Conservation (phyloP, 129 eudicot genomes). For the Tagetes patula region DNA sequence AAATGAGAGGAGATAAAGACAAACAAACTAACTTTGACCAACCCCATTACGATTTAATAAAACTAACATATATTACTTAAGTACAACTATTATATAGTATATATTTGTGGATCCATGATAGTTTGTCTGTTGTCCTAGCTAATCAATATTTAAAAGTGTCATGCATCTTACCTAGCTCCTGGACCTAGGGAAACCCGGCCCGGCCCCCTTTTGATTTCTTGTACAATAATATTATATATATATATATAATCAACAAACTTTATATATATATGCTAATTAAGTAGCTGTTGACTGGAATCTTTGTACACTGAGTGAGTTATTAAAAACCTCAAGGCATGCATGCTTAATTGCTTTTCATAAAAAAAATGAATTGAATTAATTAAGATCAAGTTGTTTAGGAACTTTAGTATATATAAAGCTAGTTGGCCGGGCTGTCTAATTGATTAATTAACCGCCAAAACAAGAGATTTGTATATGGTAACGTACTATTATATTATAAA, state of each 20-base stretch:
- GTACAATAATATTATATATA: constrained; percentile 1
- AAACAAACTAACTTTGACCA: constrained; percentile 17
- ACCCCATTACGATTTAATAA: constrained; percentile 10
- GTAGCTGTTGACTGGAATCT: constrained; percentile 33
- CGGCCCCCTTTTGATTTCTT: constrained; percentile 25
- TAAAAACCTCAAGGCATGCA: neutral
- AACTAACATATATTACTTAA: neutral
- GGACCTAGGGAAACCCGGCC: constrained; percentile 29
- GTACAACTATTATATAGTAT: neutral
- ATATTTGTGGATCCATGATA: constrained; percentile 22
- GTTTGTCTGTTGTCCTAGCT: constrained; percentile 22
- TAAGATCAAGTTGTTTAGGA: constrained; percentile 25
- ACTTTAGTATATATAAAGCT: neutral
- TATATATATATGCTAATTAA: too few relatives aligned
- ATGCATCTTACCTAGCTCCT: constrained; percentile 9
- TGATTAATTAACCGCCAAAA: constrained; percentile 36
- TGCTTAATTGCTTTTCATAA: constrained; percentile 7
- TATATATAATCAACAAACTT: neutral
- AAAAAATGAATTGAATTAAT: constrained; percentile 13
- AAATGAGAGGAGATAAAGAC: constrained; percentile 10
- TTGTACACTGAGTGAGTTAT: constrained; percentile 28
- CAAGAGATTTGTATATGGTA: neutral
- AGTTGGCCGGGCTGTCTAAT: constrained; percentile 16
- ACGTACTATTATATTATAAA: constrained; percentile 20
- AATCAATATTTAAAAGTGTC: constrained; percentile 10